Percentiles rank a stretch among this genome's conserved stretches.
Evolutionary conservation across 371 early-diverging fungal genomes (phyloP).

Genomic region (Synchytrium microbalum): DNA sequence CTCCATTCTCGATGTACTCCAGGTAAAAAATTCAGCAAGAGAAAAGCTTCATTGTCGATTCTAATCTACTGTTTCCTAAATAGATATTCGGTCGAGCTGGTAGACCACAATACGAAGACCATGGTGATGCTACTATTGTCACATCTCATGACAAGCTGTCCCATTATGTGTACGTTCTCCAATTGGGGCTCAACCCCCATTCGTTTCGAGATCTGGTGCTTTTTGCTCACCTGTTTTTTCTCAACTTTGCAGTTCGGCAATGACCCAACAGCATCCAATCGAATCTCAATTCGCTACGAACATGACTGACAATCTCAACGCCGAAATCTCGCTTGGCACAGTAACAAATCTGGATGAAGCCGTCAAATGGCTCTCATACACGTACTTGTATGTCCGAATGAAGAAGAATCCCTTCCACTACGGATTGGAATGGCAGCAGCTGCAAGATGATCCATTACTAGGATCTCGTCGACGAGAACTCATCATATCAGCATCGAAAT

Average conservation of each 20-base stretch:
- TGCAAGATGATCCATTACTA: conserved; percentile 71
- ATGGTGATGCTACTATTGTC: conserved; percentile 96
- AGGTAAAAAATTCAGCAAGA: conserved; percentile 26
- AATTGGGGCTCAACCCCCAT: no score
- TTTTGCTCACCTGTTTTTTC: background rate
- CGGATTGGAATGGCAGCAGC: conserved; percentile 58
- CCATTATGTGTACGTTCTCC: conserved; percentile 79
- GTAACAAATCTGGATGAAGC: conserved; percentile 89
- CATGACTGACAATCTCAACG: conserved; percentile 89
- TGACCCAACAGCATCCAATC: conserved; percentile 95
- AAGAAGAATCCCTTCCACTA: conserved; percentile 77
- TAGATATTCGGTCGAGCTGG: conserved; percentile 98
- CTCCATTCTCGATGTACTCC: conserved; percentile 91
- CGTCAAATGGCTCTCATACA: conserved; percentile 93
- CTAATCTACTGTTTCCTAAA: background rate
- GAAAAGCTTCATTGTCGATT: background rate
- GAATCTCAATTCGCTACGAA: conserved; percentile 91
- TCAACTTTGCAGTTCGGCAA: conserved; percentile 35
- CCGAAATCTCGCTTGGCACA: conserved; percentile 93
- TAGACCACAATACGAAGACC: conserved; percentile 96
- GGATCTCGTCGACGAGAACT: conserved; percentile 81
- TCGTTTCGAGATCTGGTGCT: no score
- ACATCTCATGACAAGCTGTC: conserved; percentile 90
- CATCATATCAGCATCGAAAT: conserved; percentile 74
- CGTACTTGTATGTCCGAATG: conserved; percentile 97